phyloP scores from a whole-genome alignment of 495 filamentous ascomycete genomes.

The Annulohypoxylon moriforme region DNA sequence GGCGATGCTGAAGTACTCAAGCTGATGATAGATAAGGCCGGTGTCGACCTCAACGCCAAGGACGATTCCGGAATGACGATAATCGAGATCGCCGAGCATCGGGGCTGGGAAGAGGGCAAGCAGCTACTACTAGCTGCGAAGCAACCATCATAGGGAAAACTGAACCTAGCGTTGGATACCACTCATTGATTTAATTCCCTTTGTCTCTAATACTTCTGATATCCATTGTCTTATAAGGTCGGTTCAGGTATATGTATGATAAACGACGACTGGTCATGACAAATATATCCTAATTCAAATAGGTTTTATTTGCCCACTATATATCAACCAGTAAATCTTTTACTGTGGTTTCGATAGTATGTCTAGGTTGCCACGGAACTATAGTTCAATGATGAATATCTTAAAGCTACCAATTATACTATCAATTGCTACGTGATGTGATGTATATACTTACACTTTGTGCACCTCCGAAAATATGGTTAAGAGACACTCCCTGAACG shows the following conservation, averaged over 20 bases:
- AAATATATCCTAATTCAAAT: slow-evolving; percentile 4
- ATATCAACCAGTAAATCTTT: background rate
- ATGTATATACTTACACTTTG: no score
- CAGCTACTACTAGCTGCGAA: slow-evolving; percentile 41
- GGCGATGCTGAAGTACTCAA: slow-evolving; percentile 55
- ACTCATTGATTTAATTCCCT: slow-evolving; percentile 10
- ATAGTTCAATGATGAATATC: background rate
- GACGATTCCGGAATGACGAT: slow-evolving; percentile 56
- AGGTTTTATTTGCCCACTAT: background rate
- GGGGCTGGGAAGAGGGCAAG: slow-evolving; percentile 53
- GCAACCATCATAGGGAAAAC: background rate
- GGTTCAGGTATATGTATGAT: slow-evolving; percentile 10
- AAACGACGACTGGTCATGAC: slow-evolving; percentile 9
- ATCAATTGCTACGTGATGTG: no score
- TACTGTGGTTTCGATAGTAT: no score
- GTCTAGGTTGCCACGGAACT: no score
- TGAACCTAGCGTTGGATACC: background rate
- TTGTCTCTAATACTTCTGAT: slow-evolving; percentile 4
- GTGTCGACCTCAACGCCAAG: slow-evolving; percentile 54
- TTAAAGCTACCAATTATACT: no score
- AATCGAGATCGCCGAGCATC: slow-evolving; percentile 51
- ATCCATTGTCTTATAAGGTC: slow-evolving; percentile 16
- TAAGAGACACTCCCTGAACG: no score
- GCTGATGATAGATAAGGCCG: slow-evolving; percentile 58
- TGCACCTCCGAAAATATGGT: no score